A percentile compares a stretch with the other conserved stretches of the same genome.
Conservation (phyloP, 345 rosid genomes). For the Kandelia obovata region DNA sequence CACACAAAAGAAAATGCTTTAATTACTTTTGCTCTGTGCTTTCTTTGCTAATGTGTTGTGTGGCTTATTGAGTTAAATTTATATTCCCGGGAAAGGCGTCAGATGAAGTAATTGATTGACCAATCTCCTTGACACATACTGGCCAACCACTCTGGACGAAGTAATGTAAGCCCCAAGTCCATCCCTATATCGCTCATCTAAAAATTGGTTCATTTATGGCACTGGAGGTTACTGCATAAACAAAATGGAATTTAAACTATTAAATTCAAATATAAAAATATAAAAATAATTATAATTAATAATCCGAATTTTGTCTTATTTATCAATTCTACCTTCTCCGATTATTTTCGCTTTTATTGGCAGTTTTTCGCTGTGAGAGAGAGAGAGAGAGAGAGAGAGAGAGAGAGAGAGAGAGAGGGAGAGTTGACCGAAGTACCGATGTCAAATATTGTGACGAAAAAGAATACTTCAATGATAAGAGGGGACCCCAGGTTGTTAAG, state of each 20-base stretch:
- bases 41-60: background rate
- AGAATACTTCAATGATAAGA: constrained; percentile 44
- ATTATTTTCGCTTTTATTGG: no score
- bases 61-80: background rate
- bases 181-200: constrained; percentile 7
- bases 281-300: no score
- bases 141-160: constrained; percentile 43
- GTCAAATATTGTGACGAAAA: constrained; percentile 40
- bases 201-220: background rate
- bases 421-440: constrained; percentile 34
- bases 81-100: background rate
- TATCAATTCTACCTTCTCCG: no score
- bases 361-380: background rate
- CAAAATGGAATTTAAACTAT: no score
- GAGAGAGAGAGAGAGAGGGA: constrained; percentile 13
- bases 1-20: constrained; percentile 17
- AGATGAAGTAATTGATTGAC: constrained; percentile 32
- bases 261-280: no score
- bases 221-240: background rate
- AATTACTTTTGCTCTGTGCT: background rate
- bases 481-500: constrained; percentile 39
- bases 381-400: background rate
- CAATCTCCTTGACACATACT: constrained; percentile 16
- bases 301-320: no score
- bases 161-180: constrained; percentile 11